Evolutionary conservation across 768 basidiomycete species (phyloP).

Genomic region (Calocybe cyanea): DNA sequence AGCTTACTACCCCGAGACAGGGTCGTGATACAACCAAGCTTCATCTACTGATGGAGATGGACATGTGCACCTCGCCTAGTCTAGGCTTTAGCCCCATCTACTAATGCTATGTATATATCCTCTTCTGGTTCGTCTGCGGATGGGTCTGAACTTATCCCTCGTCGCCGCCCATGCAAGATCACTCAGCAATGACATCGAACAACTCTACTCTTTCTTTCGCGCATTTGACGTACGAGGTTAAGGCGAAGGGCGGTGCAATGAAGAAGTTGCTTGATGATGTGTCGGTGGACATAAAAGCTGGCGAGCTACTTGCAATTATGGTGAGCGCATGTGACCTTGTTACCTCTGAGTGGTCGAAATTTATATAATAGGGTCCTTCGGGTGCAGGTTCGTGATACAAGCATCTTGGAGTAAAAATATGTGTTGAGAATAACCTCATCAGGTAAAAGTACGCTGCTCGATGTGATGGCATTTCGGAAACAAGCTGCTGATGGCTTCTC

Average conservation of each 20-base stretch:
- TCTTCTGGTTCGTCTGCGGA: no score
- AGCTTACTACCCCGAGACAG: no score
- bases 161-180: no score
- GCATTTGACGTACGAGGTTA: constrained; percentile 30
- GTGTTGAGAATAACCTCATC: neutral
- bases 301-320: constrained; percentile 41
- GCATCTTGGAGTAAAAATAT: neutral
- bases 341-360: neutral
- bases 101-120: no score
- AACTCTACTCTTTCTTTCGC: constrained; percentile 29
- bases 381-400: constrained; percentile 32
- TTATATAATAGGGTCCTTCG: constrained; percentile 34
- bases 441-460: constrained; percentile 44
- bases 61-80: no score
- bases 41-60: no score
- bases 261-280: constrained; percentile 37
- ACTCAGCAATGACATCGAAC: neutral
- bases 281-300: constrained; percentile 33
- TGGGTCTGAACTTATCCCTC: no score
- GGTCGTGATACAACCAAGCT: no score
- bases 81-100: no score
- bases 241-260: constrained; percentile 17
- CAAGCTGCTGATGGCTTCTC: constrained; percentile 21
- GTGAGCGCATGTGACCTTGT: constrained; percentile 18
- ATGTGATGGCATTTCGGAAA: constrained; percentile 42